Percentiles rank a stretch among this genome's conserved stretches.
These are phyloP conservation scores for Candida sanyaensis DNA, from an alignment of 1,139 yeast species.

Conservation along the genomic window DNA sequence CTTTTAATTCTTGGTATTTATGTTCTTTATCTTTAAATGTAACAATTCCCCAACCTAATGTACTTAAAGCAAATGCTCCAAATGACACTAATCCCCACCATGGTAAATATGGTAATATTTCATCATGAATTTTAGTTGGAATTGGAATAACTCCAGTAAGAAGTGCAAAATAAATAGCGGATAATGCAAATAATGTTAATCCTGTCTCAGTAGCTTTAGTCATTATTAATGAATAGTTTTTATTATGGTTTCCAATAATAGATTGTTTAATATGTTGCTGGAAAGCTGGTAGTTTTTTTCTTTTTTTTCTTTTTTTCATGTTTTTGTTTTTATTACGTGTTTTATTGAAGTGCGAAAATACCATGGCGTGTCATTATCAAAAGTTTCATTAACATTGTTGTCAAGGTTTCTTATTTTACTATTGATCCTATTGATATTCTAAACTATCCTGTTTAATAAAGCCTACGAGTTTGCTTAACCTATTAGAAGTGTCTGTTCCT, in stretches of 20 bases:
- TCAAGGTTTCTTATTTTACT: too few species aligned
- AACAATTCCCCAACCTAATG: conserved; percentile 70
- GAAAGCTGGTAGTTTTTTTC: not conserved
- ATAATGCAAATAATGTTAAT: conserved; percentile 45
- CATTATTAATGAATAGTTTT: conserved; percentile 36
- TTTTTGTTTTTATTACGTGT: conserved; percentile 1
- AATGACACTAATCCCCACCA: conserved; percentile 72
- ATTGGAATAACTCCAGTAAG: conserved; percentile 58
- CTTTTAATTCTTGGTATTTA: conserved; percentile 63
- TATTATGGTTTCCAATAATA: not conserved
- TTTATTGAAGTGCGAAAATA: too few species aligned
- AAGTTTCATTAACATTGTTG: too few species aligned
- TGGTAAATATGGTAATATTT: conserved; percentile 67
- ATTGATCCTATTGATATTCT: conserved; percentile 2
- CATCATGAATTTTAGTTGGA: conserved; percentile 47
- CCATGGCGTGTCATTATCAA: not conserved
- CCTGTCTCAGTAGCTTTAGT: conserved; percentile 70
- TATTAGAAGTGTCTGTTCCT: conserved; percentile 38
- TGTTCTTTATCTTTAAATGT: conserved; percentile 76
- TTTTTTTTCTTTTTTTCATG: not conserved
- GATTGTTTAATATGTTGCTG: not conserved
- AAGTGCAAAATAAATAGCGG: conserved; percentile 58
- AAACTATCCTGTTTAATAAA: conserved; percentile 47
- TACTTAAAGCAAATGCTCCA: conserved; percentile 71
- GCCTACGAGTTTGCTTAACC: conserved; percentile 44